phyloP scores from a whole-genome alignment of 257 asterid genomes.

The Eucommia ulmoides region DNA sequence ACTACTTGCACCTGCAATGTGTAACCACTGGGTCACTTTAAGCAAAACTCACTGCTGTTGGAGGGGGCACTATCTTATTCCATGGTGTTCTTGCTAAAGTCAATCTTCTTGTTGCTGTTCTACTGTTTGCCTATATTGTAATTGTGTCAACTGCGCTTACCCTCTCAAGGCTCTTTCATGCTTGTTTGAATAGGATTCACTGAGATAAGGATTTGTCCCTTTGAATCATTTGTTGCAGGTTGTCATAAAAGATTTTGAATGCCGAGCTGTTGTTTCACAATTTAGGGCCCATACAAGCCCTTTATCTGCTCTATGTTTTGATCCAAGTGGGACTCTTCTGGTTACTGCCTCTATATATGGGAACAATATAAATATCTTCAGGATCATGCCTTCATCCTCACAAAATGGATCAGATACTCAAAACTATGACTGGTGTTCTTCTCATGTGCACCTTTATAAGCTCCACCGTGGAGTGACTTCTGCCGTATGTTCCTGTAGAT shows the following conservation, averaged over 20 bases:
- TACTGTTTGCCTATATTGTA: no score
- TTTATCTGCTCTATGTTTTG: constrained; percentile 36
- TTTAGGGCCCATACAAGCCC: constrained; percentile 41
- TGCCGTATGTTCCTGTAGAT: constrained; percentile 21
- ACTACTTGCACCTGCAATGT: no score
- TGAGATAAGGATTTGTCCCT: no score
- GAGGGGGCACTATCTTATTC: no score
- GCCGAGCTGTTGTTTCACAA: constrained; percentile 30
- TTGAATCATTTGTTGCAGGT: constrained; percentile 20
- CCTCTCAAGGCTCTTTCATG: no score
- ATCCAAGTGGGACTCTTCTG: constrained; percentile 44
- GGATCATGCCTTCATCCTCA: constrained; percentile 26
- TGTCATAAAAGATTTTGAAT: constrained; percentile 28
- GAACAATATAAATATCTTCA: constrained; percentile 37
- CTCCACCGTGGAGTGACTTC: constrained; percentile 45
- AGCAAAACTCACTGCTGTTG: no score
- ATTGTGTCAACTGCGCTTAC: no score
- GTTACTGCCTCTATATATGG: constrained; percentile 41
- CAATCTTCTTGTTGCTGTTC: no score
- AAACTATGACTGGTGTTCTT: constrained; percentile 25
- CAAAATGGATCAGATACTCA: constrained; percentile 24
- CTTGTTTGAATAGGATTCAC: no score
- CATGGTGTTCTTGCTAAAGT: no score
- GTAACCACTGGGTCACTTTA: no score
- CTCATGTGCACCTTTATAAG: constrained; percentile 35